phyloP scores from a whole-genome alignment of 225 moss, liverwort and hornwort genomes.

The Marchantia paleacea region DNA sequence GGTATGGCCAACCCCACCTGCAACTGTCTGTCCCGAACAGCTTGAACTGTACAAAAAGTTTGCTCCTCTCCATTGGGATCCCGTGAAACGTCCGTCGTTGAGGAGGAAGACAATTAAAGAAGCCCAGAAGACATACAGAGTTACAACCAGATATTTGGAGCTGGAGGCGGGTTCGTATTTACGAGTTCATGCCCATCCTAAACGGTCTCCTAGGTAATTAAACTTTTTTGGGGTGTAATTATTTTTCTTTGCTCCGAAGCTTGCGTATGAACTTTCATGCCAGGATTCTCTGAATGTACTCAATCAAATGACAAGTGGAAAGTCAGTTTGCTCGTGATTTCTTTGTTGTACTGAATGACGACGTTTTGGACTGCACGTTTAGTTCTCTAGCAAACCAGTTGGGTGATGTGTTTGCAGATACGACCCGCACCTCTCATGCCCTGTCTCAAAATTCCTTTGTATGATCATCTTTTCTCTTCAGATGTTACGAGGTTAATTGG shows the following conservation, averaged over 20 bases:
- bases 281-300: neutral
- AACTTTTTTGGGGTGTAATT: neutral
- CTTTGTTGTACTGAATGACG: neutral
- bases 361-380: too few relatives aligned
- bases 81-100: slow-evolving; percentile 56
- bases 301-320: neutral
- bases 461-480: slow-evolving; percentile 32
- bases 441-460: neutral
- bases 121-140: slow-evolving; percentile 74
- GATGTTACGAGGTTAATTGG: slow-evolving; percentile 93
- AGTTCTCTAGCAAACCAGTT: too few relatives aligned
- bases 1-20: slow-evolving; percentile 86
- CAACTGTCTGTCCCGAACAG: slow-evolving; percentile 66
- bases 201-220: slow-evolving; percentile 74
- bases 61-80: slow-evolving; percentile 61
- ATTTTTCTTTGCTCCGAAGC: neutral
- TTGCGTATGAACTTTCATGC: neutral
- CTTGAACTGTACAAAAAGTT: slow-evolving; percentile 75
- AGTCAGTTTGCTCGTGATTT: neutral
- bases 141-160: slow-evolving; percentile 51
- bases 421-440: neutral
- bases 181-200: slow-evolving; percentile 95
- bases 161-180: slow-evolving; percentile 82
- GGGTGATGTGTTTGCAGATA: too few relatives aligned
- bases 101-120: slow-evolving; percentile 90